Evolutionary conservation across 1,284 basidiomycete species (phyloP).

Genomic region (Moniliophthora roreri): DNA sequence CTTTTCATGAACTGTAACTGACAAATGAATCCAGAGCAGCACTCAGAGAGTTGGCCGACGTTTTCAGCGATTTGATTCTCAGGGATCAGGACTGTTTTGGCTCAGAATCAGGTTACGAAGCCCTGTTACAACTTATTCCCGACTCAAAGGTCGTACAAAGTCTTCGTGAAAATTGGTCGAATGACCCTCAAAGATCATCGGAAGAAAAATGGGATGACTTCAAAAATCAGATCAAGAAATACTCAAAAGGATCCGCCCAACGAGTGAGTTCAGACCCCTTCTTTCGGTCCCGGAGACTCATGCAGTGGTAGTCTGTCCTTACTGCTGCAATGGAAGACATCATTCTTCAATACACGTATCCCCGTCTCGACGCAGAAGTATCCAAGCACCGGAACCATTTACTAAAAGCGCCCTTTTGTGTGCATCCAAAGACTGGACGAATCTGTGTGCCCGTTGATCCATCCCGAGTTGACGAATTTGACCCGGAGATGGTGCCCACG

Average conservation of each 20-base stretch:
- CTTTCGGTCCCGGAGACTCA: neutral
- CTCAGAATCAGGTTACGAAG: constrained; percentile 70
- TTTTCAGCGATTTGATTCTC: constrained; percentile 76
- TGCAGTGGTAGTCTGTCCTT: constrained; percentile 31
- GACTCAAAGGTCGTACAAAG: constrained; percentile 47
- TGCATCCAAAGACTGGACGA: constrained; percentile 95
- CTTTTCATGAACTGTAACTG: neutral
- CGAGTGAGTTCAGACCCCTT: constrained; percentile 28
- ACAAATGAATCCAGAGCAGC: constrained; percentile 39
- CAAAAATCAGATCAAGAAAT: constrained; percentile 34
- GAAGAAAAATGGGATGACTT: constrained; percentile 77
- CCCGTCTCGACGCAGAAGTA: constrained; percentile 95
- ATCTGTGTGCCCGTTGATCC: constrained; percentile 95
- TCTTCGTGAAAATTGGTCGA: constrained; percentile 67
- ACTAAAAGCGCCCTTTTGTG: constrained; percentile 96
- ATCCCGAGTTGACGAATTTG: constrained; percentile 75
- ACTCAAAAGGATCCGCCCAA: constrained; percentile 27
- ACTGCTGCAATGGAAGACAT: constrained; percentile 74
- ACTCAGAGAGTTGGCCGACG: constrained; percentile 48
- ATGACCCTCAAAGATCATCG: constrained; percentile 53
- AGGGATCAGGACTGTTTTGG: constrained; percentile 87
- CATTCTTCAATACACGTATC: constrained; percentile 94
- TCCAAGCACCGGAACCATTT: constrained; percentile 98
- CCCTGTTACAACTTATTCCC: constrained; percentile 76
- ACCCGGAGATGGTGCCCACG: constrained; percentile 86